These are phyloP conservation scores for Neofusicoccum laricinum DNA, from an alignment of 2,329 filamentous ascomycete species.

Conservation along the genomic window DNA sequence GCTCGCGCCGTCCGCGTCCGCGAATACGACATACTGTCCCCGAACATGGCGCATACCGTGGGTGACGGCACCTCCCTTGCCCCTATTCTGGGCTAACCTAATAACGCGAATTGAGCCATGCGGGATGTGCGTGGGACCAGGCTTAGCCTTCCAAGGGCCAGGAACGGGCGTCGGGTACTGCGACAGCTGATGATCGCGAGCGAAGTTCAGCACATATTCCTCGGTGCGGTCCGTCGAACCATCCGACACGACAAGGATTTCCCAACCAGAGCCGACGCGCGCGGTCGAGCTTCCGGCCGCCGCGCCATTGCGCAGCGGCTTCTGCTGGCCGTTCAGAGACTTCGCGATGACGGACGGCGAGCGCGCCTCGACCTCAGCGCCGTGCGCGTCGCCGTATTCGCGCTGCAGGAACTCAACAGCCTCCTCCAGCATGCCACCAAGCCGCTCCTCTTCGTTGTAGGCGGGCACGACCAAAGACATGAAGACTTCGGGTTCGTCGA, in stretches of 20 bases:
- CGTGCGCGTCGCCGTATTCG: conserved; percentile 61
- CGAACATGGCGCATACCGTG: conserved; percentile 92
- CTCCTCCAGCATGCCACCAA: conserved; percentile 83
- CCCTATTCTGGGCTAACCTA: conserved; percentile 74
- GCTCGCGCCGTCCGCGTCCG: conserved; percentile 91
- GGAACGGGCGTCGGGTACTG: conserved; percentile 32
- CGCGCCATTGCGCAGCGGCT: conserved; percentile 27
- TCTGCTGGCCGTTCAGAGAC: conserved; percentile 29
- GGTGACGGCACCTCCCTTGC: conserved; percentile 92
- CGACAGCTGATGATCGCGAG: conserved; percentile 62
- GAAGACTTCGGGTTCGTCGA: conserved; percentile 75
- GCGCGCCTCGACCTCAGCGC: conserved; percentile 14
- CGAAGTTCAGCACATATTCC: conserved; percentile 75
- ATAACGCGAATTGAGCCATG: conserved; percentile 81
- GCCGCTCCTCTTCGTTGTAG: conserved; percentile 86
- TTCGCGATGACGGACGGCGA: conserved; percentile 22
- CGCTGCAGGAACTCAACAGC: conserved; percentile 81
- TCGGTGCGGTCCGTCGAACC: conserved; percentile 82
- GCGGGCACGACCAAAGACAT: conserved; percentile 92
- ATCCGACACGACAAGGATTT: conserved; percentile 89
- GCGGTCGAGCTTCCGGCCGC: conserved; percentile 12
- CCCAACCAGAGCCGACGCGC: conserved; percentile 62
- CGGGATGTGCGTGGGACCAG: conserved; percentile 55
- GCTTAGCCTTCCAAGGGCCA: conserved; percentile 53
- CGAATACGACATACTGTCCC: conserved; percentile 86